These are phyloP conservation scores for Microdochium bolleyi DNA, from an alignment of 2,329 filamentous ascomycete genomes.

Conservation along the genomic window DNA sequence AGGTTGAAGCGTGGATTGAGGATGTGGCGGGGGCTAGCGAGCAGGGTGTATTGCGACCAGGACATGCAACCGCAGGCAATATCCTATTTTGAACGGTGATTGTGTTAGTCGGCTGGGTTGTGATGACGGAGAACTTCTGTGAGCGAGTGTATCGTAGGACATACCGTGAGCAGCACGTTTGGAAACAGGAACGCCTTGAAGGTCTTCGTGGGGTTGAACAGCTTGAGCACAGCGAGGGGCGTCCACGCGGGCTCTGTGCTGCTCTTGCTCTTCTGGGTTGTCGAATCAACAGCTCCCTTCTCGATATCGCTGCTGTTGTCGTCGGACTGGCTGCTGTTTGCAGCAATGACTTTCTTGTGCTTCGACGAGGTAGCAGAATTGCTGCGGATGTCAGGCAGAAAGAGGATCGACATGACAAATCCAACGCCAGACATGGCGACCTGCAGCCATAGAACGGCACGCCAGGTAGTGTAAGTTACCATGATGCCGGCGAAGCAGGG, in stretches of 20 bases:
- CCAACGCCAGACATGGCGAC: slow-evolving; percentile 17
- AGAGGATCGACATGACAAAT: slow-evolving; percentile 16
- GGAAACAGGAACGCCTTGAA: slow-evolving; percentile 13
- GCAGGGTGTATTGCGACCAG: slow-evolving; percentile 37
- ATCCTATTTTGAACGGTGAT: slow-evolving; percentile 1
- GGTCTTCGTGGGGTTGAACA: slow-evolving; percentile 13
- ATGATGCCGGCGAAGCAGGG: slow-evolving; percentile 21
- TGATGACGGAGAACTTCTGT: not conserved
- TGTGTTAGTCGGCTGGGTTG: not conserved
- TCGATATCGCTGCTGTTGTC: not conserved
- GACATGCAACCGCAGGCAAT: slow-evolving; percentile 10
- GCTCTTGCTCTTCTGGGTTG: not conserved
- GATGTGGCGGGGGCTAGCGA: slow-evolving; percentile 64
- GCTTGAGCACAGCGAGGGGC: slow-evolving; percentile 1
- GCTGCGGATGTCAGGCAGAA: slow-evolving; percentile 9
- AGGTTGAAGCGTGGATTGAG: slow-evolving; percentile 68
- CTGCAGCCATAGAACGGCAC: slow-evolving; percentile 22
- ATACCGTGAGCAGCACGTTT: slow-evolving; percentile 15
- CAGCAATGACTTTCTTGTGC: not conserved
- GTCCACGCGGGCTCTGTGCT: not conserved
- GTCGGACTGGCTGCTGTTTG: not conserved
- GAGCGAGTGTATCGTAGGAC: slow-evolving; percentile 1
- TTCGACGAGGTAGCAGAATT: not conserved
- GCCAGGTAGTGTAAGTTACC: slow-evolving; percentile 18
- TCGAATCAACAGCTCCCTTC: not conserved